Evolutionary conservation across 257 asterid genomes (phyloP).

Genomic region (Ligustrum vulgare): DNA sequence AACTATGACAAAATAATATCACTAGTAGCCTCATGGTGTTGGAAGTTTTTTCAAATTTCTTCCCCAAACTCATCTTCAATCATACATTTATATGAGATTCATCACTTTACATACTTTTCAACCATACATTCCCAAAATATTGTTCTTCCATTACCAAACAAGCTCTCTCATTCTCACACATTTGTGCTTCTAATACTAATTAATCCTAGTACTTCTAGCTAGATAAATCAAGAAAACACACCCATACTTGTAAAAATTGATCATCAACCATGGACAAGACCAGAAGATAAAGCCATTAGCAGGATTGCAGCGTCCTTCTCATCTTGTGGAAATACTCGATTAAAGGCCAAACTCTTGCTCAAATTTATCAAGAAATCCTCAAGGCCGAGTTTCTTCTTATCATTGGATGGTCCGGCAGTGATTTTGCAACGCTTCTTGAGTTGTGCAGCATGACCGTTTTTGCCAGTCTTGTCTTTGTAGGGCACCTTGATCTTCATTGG

Average conservation of each 20-base stretch:
- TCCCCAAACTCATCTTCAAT: too few species aligned
- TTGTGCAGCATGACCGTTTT: slow-evolving; percentile 33
- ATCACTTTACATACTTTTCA: too few species aligned
- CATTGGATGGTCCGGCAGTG: slow-evolving; percentile 24
- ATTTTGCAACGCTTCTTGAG: slow-evolving; percentile 61
- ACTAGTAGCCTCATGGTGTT: too few species aligned
- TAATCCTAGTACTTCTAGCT: slow-evolving; percentile 14
- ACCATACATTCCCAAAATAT: too few species aligned
- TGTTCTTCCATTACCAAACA: too few species aligned
- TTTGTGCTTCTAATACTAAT: slow-evolving; percentile 1
- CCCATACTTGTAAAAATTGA: background rate
- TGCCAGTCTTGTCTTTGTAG: slow-evolving; percentile 40
- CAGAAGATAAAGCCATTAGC: slow-evolving; percentile 90
- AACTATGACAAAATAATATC: background rate
- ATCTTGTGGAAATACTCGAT: slow-evolving; percentile 82
- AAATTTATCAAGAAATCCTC: slow-evolving; percentile 78
- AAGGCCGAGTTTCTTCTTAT: slow-evolving; percentile 40
- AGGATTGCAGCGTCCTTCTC: slow-evolving; percentile 95
- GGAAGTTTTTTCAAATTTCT: too few species aligned
- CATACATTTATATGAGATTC: too few species aligned
- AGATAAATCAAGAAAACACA: slow-evolving; percentile 6
- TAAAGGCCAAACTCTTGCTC: slow-evolving; percentile 65
- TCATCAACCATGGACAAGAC: slow-evolving; percentile 70
- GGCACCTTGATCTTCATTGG: slow-evolving; percentile 56
- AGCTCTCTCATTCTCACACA: slow-evolving; percentile 30